Evolutionary conservation across 345 rosid species (phyloP).

Genomic region (Corchorus olitorius): DNA sequence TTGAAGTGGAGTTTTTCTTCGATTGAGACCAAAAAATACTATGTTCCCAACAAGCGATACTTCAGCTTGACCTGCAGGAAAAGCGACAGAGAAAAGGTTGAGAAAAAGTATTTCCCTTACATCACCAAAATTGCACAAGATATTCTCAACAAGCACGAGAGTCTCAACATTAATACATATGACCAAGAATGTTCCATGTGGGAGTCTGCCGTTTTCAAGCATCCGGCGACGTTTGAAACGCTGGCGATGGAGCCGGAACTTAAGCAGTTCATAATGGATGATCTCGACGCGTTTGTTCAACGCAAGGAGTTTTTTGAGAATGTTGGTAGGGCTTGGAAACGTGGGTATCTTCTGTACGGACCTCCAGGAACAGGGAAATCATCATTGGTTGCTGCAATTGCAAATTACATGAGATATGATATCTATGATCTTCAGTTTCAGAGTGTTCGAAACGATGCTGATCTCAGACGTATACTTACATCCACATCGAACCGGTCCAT

Average conservation of each 20-base stretch:
- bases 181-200: conserved; percentile 17
- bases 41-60: neutral
- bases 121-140: conserved; percentile 17
- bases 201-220: conserved; percentile 19
- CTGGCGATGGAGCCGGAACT: conserved; percentile 23
- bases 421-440: conserved; percentile 30
- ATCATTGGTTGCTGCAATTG: conserved; percentile 28
- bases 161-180: conserved; percentile 38
- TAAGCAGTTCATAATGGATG: conserved; percentile 11
- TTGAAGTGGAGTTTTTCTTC: conserved; percentile 31
- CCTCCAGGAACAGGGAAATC: conserved; percentile 31
- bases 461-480: conserved; percentile 20
- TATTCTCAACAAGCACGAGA: conserved; percentile 18
- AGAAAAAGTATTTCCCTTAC: conserved; percentile 27
- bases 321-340: conserved; percentile 31
- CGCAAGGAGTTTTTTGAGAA: conserved; percentile 18
- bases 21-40: conserved; percentile 25
- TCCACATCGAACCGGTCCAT: conserved; percentile 20
- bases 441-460: conserved; percentile 23
- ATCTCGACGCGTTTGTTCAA: conserved; percentile 19
- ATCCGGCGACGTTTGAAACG: conserved; percentile 23
- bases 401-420: conserved; percentile 16
- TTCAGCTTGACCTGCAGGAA: conserved; percentile 31
- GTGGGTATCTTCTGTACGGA: conserved; percentile 28
- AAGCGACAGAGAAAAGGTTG: conserved; percentile 21